Base-by-base conservation (phyloP, 2,329 filamentous ascomycete genomes). In the Arachnopeziza araneosa region DNA sequence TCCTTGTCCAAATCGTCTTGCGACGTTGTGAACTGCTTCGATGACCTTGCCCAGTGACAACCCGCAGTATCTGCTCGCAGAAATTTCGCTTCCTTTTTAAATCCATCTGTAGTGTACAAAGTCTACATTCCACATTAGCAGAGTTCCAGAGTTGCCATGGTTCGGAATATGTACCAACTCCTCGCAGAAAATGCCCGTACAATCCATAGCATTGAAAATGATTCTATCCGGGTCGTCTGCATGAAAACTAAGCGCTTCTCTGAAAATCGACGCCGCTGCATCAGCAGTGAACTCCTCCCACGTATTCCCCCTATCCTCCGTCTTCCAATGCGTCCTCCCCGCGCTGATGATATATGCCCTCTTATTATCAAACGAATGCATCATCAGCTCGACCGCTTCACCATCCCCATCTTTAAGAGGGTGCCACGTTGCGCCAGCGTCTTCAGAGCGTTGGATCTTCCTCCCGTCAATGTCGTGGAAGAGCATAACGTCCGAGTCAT, bases 21-120 rank as follows among this genome's bases (percentile, higher is more conserved):
- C 62, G 88, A 88, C 12, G 86, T 87, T 36, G 83, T 84, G 72
- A 99, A 97, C 50, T 86, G 75, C 5, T 83, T 80, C 14, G 89
- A 86, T 17, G 85, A 84, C 71, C 91, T 91, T 56, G 95, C 93
- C 91, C 93, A 99, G 73, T 88, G 85, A 74, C 95, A 99, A 63
- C 89, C 87, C 54, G 84, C 80, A 1, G 90, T 90, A 66, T 86
- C 83, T 50, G 83, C 79, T 56, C 88, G 83, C 61, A 97, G 80
- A 6, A 80, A 75, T 66, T 89, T 82, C 56, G 85, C 82, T 51
- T 81, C 75, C 5, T 82, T 83, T 65, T 88, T 80, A 78, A 99
- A 99, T 65, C 91, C 91, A 74, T 98, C 88, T 17, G 82, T 86
- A 2, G 95, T 98, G 73, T 96, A 97, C 71, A 80, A 78, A 57